phyloP scores from a whole-genome alignment of 2,329 filamentous ascomycete genomes.

The Venturia nashicola region DNA sequence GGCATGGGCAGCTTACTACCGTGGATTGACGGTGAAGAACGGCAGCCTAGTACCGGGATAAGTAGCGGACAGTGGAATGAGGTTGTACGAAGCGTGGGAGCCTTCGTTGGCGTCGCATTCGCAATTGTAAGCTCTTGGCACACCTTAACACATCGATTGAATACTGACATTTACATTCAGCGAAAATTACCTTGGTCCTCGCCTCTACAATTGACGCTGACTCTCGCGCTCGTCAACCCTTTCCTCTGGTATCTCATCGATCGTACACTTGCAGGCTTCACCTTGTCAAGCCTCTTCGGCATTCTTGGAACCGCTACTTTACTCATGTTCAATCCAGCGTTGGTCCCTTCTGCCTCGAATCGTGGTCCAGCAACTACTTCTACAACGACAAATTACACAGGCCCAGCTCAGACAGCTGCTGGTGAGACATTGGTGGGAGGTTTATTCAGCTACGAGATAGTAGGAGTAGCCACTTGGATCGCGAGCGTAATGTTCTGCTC shows the following conservation, averaged over 20 bases:
- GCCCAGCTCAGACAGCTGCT: constrained; percentile 1
- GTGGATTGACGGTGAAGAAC: constrained; percentile 51
- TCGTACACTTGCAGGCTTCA: constrained; percentile 71
- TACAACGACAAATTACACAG: constrained; percentile 7
- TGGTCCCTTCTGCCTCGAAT: constrained; percentile 48
- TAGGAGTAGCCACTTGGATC: constrained; percentile 76
- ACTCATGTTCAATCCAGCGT: constrained; percentile 62
- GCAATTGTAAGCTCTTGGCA: constrained; percentile 56
- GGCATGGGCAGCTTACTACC: constrained; percentile 68
- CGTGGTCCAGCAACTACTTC: constrained; percentile 33
- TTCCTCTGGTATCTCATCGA: constrained; percentile 95
- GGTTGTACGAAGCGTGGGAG: constrained; percentile 55
- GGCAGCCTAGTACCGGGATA: constrained; percentile 22
- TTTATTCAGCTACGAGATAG: constrained; percentile 37
- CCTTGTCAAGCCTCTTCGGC: constrained; percentile 64
- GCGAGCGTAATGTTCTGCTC: constrained; percentile 90
- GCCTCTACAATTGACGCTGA: constrained; percentile 82
- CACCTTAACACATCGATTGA: background rate
- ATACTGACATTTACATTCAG: constrained; percentile 30
- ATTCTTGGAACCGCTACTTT: constrained; percentile 61
- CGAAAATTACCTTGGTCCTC: constrained; percentile 88
- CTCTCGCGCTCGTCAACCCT: constrained; percentile 81
- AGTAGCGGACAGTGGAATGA: constrained; percentile 59
- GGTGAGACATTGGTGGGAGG: constrained; percentile 9
- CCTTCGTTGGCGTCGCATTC: constrained; percentile 62